Conservation (phyloP, 2,329 filamentous ascomycete genomes). For the Penicillium frequentans region DNA sequence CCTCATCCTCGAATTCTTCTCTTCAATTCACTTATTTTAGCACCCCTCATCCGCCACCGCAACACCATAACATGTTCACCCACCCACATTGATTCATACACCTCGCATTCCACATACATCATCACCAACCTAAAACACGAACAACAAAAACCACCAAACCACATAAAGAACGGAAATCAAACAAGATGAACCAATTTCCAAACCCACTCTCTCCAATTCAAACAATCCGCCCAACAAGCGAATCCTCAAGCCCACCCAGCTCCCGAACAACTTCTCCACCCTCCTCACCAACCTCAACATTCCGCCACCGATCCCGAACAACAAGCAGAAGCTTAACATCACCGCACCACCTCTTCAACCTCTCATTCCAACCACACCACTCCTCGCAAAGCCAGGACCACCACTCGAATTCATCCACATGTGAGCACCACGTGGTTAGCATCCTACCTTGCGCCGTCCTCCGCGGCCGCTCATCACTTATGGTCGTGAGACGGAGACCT, state of each 20-base stretch:
- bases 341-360: slow-evolving; percentile 21
- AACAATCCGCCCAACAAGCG: slow-evolving; percentile 23
- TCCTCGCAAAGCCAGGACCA: slow-evolving; percentile 18
- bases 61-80: not conserved
- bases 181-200: slow-evolving; percentile 23
- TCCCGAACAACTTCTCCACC: slow-evolving; percentile 29
- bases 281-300: slow-evolving; percentile 19
- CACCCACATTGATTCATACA: not conserved
- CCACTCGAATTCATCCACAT: not conserved
- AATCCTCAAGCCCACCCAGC: slow-evolving; percentile 20
- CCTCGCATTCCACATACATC: slow-evolving; percentile 2
- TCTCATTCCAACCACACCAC: slow-evolving; percentile 20
- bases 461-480: slow-evolving; percentile 30
- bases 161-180: not conserved
- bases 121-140: not conserved
- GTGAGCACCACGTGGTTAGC: slow-evolving; percentile 10
- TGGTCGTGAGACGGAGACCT: slow-evolving; percentile 41
- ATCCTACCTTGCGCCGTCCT: slow-evolving; percentile 30
- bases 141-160: not conserved
- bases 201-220: slow-evolving; percentile 33
- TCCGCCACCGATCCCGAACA: not conserved
- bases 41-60: not conserved
- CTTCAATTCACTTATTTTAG: not conserved
- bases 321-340: not conserved
- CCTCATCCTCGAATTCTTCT: not conserved